Evolutionary conservation across 2,329 filamentous ascomycete species (phyloP).

Genomic region (Clarireedia paspali): DNA sequence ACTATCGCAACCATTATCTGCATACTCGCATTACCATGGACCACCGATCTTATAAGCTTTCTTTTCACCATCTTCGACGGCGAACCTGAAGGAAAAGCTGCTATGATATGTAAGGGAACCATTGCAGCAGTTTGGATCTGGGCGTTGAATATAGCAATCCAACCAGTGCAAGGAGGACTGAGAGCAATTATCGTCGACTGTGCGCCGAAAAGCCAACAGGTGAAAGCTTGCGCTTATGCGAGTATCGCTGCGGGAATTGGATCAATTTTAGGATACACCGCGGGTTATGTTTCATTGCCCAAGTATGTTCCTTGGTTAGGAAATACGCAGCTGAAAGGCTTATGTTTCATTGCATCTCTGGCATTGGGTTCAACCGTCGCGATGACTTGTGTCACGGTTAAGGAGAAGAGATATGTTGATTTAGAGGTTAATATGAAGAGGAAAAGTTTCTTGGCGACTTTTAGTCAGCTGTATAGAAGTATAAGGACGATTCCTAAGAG

Average conservation of each 20-base stretch:
- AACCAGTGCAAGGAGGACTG: constrained; percentile 29
- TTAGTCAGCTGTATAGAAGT: constrained; percentile 1
- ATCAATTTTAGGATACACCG: constrained; percentile 28
- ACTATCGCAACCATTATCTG: constrained; percentile 40
- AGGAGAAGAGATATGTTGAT: constrained; percentile 9
- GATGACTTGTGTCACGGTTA: constrained; percentile 6
- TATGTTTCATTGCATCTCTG: constrained; percentile 18
- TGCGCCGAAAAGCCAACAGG: constrained; percentile 27
- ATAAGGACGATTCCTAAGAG: constrained; percentile 5
- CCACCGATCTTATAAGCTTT: constrained; percentile 32
- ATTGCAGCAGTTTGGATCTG: constrained; percentile 22
- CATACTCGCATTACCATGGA: constrained; percentile 42
- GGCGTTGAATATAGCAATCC: constrained; percentile 27
- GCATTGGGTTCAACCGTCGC: constrained; percentile 11
- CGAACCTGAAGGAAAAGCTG: neutral
- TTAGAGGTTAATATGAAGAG: neutral
- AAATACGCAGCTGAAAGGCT: constrained; percentile 20
- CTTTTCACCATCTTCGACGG: neutral
- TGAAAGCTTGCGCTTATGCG: constrained; percentile 27
- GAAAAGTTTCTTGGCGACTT: neutral
- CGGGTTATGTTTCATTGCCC: constrained; percentile 19
- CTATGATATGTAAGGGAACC: neutral
- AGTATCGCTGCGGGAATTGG: constrained; percentile 25
- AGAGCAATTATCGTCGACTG: constrained; percentile 30
- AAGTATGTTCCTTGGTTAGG: constrained; percentile 12